Conservation (phyloP, 163 green algal species). For the Scenedesmus sp. region DNA sequence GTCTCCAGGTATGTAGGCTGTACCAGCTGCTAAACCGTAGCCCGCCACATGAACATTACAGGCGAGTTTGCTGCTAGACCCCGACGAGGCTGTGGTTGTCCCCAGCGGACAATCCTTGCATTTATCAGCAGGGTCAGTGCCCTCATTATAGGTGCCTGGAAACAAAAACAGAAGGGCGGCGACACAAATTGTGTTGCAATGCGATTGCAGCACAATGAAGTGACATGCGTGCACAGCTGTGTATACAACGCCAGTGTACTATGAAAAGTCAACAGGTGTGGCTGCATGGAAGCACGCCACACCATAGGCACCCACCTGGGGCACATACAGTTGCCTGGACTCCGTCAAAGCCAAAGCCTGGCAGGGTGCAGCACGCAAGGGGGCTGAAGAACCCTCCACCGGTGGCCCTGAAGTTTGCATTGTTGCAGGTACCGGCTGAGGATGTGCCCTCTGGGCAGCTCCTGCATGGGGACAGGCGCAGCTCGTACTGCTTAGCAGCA, state of each 20-base stretch:
- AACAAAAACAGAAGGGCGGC: no score
- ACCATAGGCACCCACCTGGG: not conserved
- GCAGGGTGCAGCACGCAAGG: not conserved
- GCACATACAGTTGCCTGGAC: not conserved
- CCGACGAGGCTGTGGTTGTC: not conserved
- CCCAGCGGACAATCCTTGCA: not conserved
- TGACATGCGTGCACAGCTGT: no score
- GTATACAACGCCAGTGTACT: no score
- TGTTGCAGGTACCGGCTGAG: not conserved
- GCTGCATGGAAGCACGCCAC: no score
- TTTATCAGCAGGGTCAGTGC: not conserved
- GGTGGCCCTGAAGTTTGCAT: not conserved
- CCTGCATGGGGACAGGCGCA: not conserved
- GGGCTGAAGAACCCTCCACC: not conserved
- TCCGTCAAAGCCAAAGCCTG: not conserved
- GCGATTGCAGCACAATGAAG: no score
- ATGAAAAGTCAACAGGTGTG: no score
- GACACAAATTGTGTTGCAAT: no score
- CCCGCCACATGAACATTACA: no score
- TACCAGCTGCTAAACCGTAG: no score
- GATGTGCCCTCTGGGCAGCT: no score
- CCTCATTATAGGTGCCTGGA: not conserved
- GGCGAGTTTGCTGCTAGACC: no score
- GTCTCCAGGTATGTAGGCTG: no score
- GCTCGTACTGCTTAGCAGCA: not conserved